Evolutionary conservation across 2,329 filamentous ascomycete genomes (phyloP), one percentile per base, ranked within the genome.

Genomic region (Phyllosticta citrichinensis): DNA sequence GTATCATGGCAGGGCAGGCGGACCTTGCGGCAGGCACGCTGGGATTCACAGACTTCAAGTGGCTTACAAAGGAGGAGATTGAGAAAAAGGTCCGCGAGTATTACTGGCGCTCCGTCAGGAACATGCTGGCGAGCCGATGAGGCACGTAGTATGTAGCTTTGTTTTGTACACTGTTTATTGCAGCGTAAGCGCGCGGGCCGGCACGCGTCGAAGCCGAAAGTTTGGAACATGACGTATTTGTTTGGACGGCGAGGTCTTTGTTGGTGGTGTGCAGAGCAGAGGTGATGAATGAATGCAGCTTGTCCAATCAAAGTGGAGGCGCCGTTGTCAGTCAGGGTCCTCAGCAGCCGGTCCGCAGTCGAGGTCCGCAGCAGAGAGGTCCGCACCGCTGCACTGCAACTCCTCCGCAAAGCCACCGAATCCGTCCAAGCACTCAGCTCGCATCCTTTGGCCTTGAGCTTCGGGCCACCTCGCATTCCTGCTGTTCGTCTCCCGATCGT

Each of bases 1-100:
- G 94, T 65, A 97, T 99, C 74, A 90, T 97, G 88, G 91, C 92
- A 35, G 94, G 94, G n/a, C 94, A 97, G 77, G 91, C 88, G 30
- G 83, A 96, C 73, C 75, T 97, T 58, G 78, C 79, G 64, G 80
- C 79, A 62, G 96, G 94, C 76, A 77, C 79, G 63, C 81, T 88
- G 61, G 88, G 87, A 5, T 79, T 94, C 59, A 80, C 81, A 59
- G 91, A 97, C 73, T 99, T 94, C 78, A 86, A 89, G 77, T 99
- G 94, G 94, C 76, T 97, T 69, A 87, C 89, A 24, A 92, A 88
- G 74, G 90, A 96, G 64, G 94, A 99, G 81, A 81, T 97, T 61
- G 74, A 87, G 73, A 78, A 84, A 67, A 79, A 81, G 65, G 81
- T 97, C 53, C 76, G 81, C 27, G 73, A 76, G 3, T 79, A 83